phyloP scores from a whole-genome alignment of 352 stramenopile genomes.

The Pythium apleroticum region DNA sequence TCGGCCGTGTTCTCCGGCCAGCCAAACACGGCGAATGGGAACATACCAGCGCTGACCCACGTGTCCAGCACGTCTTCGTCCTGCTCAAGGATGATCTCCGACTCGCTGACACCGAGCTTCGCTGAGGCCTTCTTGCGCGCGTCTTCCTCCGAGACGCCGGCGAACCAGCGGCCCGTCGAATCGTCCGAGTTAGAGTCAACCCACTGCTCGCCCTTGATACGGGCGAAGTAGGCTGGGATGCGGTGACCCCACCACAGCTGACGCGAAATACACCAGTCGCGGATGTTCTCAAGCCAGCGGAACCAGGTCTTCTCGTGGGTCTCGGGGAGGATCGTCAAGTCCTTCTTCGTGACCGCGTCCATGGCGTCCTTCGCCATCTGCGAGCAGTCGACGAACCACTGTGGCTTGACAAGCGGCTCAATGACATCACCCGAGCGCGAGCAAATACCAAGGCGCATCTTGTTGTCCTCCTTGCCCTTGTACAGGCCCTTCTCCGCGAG shows the following conservation, averaged over 20 bases:
- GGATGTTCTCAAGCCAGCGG: constrained; percentile 98
- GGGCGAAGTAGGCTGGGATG: constrained; percentile 98
- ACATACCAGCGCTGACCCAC: constrained; percentile 98
- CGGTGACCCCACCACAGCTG: constrained; percentile 99
- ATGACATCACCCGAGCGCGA: constrained; percentile 98
- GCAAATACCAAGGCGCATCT: constrained; percentile 98
- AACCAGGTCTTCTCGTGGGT: constrained; percentile 95
- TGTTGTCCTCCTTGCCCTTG: constrained; percentile 97
- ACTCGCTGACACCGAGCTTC: constrained; percentile 59
- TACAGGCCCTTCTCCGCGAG: constrained; percentile 94
- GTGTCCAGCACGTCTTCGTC: constrained; percentile 99
- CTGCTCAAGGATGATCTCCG: constrained; percentile 90
- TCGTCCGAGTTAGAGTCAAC: constrained; percentile 74
- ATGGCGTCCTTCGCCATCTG: constrained; percentile 87
- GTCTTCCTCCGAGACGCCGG: constrained; percentile 81
- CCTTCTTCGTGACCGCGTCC: constrained; percentile 75
- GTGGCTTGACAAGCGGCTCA: constrained; percentile 99
- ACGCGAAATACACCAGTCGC: constrained; percentile 99
- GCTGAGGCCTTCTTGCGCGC: constrained; percentile 83
- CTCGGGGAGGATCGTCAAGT: constrained; percentile 81
- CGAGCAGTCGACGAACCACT: constrained; percentile 95
- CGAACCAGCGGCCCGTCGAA: constrained; percentile 67
- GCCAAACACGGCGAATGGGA: constrained; percentile 90
- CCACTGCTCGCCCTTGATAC: constrained; percentile 81
- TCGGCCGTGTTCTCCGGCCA: constrained; percentile 69